Conservation (phyloP, 2,329 filamentous ascomycete species). For the Xylaria sp. region DNA sequence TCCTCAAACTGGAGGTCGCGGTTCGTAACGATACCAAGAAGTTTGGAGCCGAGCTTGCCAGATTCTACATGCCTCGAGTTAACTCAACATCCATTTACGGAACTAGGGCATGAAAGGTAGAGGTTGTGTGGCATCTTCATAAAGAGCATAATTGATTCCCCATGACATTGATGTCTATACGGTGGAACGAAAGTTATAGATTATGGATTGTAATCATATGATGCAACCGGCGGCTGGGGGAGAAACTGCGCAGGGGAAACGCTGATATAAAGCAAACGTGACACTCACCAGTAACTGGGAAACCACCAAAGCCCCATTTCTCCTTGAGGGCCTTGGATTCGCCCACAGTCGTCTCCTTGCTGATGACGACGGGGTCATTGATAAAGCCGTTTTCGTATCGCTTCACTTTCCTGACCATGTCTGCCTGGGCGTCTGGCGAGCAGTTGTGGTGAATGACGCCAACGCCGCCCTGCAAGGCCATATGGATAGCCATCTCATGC, state of each 20-base stretch:
- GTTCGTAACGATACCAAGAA: conserved; percentile 96
- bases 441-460: conserved; percentile 99
- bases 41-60: conserved; percentile 91
- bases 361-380: conserved; percentile 90
- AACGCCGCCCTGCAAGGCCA: conserved; percentile 83
- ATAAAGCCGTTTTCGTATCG: conserved; percentile 99
- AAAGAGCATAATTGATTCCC: conserved; percentile 66
- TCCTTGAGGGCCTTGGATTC: conserved; percentile 93
- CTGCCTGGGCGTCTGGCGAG: conserved; percentile 93
- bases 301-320: conserved; percentile 98
- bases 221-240: conserved; percentile 31
- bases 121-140: conserved; percentile 41
- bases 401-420: conserved; percentile 99
- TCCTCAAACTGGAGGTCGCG: conserved; percentile 97
- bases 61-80: conserved; percentile 64
- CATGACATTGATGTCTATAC: conserved; percentile 87
- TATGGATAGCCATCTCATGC: conserved; percentile 99
- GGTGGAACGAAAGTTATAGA: conserved; percentile 99
- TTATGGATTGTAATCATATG: conserved; percentile 79
- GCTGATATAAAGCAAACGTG: conserved; percentile 15
- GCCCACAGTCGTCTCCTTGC: conserved; percentile 81
- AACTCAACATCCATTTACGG: conserved; percentile 36
- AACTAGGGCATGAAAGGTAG: conserved; percentile 6
- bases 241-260: conserved; percentile 5
- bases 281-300: conserved; percentile 92